These are phyloP conservation scores for Rhodotorula graminis DNA, from an alignment of 768 basidiomycete genomes.

Conservation along the genomic window DNA sequence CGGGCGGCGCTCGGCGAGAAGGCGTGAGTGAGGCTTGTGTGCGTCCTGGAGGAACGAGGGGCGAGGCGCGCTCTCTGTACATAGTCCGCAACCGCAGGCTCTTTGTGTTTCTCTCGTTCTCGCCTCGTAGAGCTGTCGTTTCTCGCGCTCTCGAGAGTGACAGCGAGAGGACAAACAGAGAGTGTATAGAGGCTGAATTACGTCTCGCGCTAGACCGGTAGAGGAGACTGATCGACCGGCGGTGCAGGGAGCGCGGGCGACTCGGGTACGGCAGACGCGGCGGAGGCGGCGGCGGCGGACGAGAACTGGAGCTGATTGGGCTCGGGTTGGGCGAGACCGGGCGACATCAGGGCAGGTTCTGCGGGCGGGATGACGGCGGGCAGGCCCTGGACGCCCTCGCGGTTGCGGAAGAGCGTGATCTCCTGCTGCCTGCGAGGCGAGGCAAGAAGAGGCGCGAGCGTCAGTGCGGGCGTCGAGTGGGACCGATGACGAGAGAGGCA, in stretches of 20 bases:
- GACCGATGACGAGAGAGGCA: not conserved
- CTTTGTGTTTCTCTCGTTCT: no score
- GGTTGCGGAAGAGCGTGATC: slow-evolving; percentile 35
- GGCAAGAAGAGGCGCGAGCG: not conserved
- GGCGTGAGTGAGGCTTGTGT: not conserved
- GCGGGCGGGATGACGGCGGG: not conserved
- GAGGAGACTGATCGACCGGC: not conserved
- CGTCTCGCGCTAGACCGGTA: not conserved
- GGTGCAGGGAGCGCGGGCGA: not conserved
- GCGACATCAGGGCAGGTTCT: not conserved
- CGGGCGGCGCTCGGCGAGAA: not conserved
- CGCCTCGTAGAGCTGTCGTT: not conserved
- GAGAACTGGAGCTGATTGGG: not conserved
- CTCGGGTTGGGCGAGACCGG: not conserved
- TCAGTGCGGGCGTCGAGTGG: no score
- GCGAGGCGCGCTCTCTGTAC: not conserved
- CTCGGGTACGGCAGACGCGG: not conserved
- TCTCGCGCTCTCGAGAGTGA: no score
- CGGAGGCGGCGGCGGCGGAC: not conserved
- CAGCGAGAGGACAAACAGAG: no score
- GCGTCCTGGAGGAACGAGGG: not conserved
- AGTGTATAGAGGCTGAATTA: no score
- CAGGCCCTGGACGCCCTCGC: not conserved
- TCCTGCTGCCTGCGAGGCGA: slow-evolving; percentile 33
- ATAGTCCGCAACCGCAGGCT: not conserved